Evolutionary conservation across 495 filamentous ascomycete genomes (phyloP), one percentile per base, ranked within the genome.

Genomic region (Penicillium tannophilum): DNA sequence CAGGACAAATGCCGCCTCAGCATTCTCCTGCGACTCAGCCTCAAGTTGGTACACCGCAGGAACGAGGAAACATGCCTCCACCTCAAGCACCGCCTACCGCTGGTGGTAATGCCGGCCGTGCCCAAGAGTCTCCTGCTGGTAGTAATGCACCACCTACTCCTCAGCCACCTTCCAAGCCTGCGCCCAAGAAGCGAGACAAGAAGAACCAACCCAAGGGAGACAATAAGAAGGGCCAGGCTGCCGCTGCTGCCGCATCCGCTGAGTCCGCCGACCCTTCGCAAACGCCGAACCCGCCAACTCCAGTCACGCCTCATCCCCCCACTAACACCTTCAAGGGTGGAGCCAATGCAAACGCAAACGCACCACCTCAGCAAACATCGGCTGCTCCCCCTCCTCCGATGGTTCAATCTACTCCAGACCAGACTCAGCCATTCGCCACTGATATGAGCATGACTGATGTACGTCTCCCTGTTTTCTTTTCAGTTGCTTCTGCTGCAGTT

Each of bases 141-240:
- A 82, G 74, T 43, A 85, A 91, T 42, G 90, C 91, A 19, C 93
- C 94, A 2, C 93, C 93, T 7, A 98, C 94, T 4, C 94, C 94
- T 11, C 84, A 86, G 61, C 89, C 90, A 71, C 65, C 76, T 1
- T 88, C 84, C 65, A 97, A 98, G 74, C 62, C 90, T 0, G 86
- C 84, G 43, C 89, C 91, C 0, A 96, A 94, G 78, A 96, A 93
- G 78, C 65, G 66, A 44, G 93, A 93, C 83, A 93, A 93, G 78
- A 89, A 54, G 44, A 19, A 26, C 19, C 26, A 43, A 24, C 17
- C 42, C 54, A 96, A 97, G 90, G 93, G 94, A 86, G 67, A 83
- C 24, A 90, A 93, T 78, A 94, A 96, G 80, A 79, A 83, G 23
- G 79, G 76, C 59, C 81, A 85, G 64, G 86, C 84, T 67, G 67